Conservation (phyloP, 192 early-diverging fungal genomes). For the Chytriomyces hyalinus region DNA sequence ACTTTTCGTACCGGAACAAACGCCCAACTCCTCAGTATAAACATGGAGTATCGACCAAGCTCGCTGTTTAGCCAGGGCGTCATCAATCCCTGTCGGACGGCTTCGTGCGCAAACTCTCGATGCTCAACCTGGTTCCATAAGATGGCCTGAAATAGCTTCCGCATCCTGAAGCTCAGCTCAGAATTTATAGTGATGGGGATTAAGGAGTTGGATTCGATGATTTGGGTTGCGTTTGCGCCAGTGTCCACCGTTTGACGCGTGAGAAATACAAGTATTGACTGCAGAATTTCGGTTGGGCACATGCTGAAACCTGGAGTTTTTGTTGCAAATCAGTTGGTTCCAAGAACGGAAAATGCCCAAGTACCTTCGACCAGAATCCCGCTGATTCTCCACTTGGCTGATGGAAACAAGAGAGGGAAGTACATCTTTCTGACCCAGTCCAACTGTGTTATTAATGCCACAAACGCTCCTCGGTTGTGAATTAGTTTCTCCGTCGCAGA, state of each 20-base stretch:
- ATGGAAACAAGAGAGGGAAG: constrained; percentile 74
- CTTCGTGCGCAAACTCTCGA: constrained; percentile 79
- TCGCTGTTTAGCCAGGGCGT: constrained; percentile 70
- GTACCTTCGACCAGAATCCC: constrained; percentile 23
- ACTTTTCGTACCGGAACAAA: constrained; percentile 42
- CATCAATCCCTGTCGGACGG: constrained; percentile 72
- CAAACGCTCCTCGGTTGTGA: constrained; percentile 62
- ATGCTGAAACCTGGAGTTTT: constrained; percentile 59
- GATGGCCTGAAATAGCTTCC: constrained; percentile 18
- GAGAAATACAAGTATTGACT: constrained; percentile 69
- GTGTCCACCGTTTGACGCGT: constrained; percentile 68
- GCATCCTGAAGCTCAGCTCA: neutral
- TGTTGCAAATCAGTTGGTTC: neutral
- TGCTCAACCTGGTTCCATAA: constrained; percentile 51
- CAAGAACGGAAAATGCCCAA: no score
- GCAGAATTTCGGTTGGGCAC: constrained; percentile 73
- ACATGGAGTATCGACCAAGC: constrained; percentile 67
- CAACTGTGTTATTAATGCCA: constrained; percentile 71
- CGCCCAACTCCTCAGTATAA: constrained; percentile 71
- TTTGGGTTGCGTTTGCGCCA: neutral
- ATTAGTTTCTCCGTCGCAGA: constrained; percentile 32
- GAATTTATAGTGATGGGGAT: neutral
- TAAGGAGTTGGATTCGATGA: constrained; percentile 8
- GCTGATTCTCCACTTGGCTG: constrained; percentile 53
- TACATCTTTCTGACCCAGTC: constrained; percentile 72